phyloP scores from a whole-genome alignment of 257 asterid species.

The Petunia secreta region DNA sequence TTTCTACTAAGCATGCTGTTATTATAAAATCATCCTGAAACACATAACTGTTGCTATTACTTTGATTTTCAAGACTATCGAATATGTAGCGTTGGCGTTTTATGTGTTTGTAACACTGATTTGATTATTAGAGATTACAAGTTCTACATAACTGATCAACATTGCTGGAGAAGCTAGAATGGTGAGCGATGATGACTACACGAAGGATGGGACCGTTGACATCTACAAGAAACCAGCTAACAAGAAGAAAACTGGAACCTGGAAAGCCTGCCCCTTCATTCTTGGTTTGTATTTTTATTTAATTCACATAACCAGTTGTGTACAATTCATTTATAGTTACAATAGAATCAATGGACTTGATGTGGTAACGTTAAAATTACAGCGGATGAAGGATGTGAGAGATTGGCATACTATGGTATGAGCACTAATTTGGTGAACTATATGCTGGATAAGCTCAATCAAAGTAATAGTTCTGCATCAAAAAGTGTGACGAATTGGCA shows the following conservation, averaged over 20 bases:
- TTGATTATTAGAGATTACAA: neutral
- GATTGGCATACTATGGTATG: slow-evolving; percentile 92
- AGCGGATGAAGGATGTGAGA: slow-evolving; percentile 82
- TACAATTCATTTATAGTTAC: neutral
- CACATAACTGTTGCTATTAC: neutral
- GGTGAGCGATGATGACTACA: slow-evolving; percentile 44
- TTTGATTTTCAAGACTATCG: neutral
- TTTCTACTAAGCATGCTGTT: neutral
- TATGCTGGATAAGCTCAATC: slow-evolving; percentile 49
- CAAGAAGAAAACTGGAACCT: slow-evolving; percentile 61
- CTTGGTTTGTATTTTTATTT: slow-evolving; percentile 47
- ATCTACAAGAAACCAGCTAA: slow-evolving; percentile 61
- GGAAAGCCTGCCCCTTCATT: slow-evolving; percentile 82
- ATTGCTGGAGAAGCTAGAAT: slow-evolving; percentile 20
- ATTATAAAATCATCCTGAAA: neutral
- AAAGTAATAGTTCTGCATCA: slow-evolving; percentile 53
- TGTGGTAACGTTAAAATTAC: slow-evolving; percentile 2
- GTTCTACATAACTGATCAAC: neutral
- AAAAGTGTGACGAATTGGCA: slow-evolving; percentile 71
- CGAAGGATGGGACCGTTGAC: slow-evolving; percentile 67
- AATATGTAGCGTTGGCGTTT: neutral
- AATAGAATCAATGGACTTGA: neutral
- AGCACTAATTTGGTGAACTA: slow-evolving; percentile 81
- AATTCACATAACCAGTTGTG: neutral
- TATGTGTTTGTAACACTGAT: neutral